Evolutionary conservation across 768 basidiomycete genomes (phyloP).

Genomic region (Peribolospora kevripleyi): DNA sequence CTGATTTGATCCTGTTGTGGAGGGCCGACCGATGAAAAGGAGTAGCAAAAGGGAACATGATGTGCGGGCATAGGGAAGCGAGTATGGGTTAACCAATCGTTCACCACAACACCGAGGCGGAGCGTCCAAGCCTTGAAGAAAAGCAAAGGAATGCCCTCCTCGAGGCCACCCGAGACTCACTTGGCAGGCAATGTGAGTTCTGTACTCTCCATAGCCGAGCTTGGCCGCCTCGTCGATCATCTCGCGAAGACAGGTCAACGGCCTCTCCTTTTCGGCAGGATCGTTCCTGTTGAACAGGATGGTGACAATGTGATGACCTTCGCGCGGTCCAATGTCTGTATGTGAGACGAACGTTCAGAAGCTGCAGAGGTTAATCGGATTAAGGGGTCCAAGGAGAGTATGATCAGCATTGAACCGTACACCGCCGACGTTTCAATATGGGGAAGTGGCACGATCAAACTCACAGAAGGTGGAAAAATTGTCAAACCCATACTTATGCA

Average conservation of each 20-base stretch:
- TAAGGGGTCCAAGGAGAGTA: too few relatives aligned
- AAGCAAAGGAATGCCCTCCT: too few relatives aligned
- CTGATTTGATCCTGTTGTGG: not conserved
- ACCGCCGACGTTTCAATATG: too few relatives aligned
- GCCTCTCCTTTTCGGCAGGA: not conserved
- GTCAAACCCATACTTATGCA: constrained; percentile 1
- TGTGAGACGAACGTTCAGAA: too few relatives aligned
- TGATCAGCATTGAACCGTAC: too few relatives aligned
- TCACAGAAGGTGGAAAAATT: not conserved
- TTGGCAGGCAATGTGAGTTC: not conserved
- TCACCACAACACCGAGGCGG: too few relatives aligned
- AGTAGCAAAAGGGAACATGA: not conserved
- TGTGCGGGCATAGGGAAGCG: too few relatives aligned
- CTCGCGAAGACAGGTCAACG: not conserved
- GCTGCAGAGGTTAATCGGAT: not conserved
- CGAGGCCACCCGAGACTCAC: too few relatives aligned
- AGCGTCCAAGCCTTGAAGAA: too few relatives aligned
- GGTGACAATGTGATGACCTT: not conserved
- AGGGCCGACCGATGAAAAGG: not conserved
- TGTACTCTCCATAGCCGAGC: constrained; percentile 1
- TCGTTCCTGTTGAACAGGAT: not conserved
- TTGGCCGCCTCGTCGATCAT: constrained; percentile 2
- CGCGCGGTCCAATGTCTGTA: too few relatives aligned
- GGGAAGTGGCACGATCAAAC: too few relatives aligned
- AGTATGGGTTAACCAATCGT: too few relatives aligned